phyloP scores from a whole-genome alignment of 2,329 filamentous ascomycete genomes.

The Fusarium burgessii region DNA sequence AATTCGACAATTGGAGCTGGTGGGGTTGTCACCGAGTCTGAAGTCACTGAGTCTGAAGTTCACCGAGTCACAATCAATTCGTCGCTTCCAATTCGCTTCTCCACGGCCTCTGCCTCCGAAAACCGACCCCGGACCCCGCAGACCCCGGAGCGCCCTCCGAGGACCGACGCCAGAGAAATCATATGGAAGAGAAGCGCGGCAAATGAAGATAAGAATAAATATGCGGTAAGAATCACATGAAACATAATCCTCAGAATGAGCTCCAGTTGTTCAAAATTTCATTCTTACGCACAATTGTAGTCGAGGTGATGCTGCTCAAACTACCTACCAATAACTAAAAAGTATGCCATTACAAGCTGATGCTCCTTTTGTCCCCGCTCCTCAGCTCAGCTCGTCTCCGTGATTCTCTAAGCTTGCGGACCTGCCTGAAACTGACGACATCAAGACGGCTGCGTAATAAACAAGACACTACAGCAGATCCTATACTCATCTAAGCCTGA shows the following conservation, averaged over 20 bases:
- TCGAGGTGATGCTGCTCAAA: constrained; percentile 30
- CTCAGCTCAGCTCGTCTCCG: constrained; percentile 43
- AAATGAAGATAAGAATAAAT: constrained; percentile 10
- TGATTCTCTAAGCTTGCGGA: constrained; percentile 38
- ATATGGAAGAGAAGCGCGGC: constrained; percentile 13
- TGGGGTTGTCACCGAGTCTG: constrained; percentile 34
- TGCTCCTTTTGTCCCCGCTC: constrained; percentile 41
- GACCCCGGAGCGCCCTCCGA: constrained; percentile 39
- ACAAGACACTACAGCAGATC: constrained; percentile 36
- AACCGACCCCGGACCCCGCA: constrained; percentile 36
- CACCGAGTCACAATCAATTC: constrained; percentile 10
- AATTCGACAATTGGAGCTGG: constrained; percentile 23
- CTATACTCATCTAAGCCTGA: constrained; percentile 12
- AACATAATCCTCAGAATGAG: background rate
- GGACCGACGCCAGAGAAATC: constrained; percentile 7
- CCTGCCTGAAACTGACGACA: constrained; percentile 25
- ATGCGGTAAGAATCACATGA: background rate
- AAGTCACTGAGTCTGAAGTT: constrained; percentile 13
- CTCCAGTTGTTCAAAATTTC: constrained; percentile 13
- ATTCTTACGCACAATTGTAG: constrained; percentile 39
- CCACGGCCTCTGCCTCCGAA: constrained; percentile 38
- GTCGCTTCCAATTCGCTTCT: constrained; percentile 1
- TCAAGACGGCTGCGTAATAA: constrained; percentile 42
- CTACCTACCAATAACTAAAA: constrained; percentile 43
- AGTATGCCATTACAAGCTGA: constrained; percentile 50